Evolutionary conservation across 495 filamentous ascomycete genomes (phyloP).

Genomic region (Parachaetomium inaequale): DNA sequence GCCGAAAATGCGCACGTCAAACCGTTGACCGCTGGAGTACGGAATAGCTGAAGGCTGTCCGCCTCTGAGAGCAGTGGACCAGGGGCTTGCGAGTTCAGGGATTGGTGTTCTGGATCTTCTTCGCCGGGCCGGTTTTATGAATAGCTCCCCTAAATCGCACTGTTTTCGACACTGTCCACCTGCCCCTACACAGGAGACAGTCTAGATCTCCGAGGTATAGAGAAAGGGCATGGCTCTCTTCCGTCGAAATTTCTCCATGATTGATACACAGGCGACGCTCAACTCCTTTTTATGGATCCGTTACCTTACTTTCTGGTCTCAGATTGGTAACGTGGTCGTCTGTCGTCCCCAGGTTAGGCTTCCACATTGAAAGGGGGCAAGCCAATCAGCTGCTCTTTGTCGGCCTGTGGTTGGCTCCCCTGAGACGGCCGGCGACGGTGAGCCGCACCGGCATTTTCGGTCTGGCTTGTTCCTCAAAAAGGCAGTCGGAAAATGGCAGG

Average conservation of each 20-base stretch:
- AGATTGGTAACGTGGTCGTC: background rate
- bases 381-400: constrained; percentile 19
- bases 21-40: too few species aligned
- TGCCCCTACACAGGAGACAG: background rate
- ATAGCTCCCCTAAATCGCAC: background rate
- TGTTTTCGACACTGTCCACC: background rate
- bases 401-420: constrained; percentile 16
- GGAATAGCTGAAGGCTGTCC: too few species aligned
- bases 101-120: background rate
- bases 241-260: background rate
- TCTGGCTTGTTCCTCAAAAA: background rate
- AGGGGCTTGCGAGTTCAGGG: too few species aligned
- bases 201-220: background rate
- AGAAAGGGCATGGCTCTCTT: too few species aligned
- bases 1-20: too few species aligned
- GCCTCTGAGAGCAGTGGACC: too few species aligned
- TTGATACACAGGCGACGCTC: background rate
- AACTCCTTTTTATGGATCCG: constrained; percentile 1
- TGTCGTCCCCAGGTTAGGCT: background rate
- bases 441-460: background rate
- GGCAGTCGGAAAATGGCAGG: background rate
- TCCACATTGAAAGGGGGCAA: background rate
- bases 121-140: too few species aligned
- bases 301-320: background rate
- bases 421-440: constrained; percentile 24